Base-by-base conservation (phyloP, 2,329 filamentous ascomycete genomes). In the Ascochyta lentis region DNA sequence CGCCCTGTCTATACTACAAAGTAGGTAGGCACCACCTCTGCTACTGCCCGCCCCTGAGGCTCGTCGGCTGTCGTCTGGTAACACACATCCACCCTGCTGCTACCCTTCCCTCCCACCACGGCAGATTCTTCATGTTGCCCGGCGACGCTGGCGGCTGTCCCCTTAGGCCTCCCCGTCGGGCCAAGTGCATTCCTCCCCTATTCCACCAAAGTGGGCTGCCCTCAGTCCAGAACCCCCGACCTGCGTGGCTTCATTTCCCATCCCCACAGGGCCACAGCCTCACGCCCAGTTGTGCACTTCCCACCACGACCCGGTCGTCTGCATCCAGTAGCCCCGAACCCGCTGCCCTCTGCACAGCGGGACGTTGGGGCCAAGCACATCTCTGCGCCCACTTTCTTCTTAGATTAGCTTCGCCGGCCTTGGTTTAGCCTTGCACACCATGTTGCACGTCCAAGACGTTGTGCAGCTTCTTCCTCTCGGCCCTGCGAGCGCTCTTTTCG, bases 161-260 rank as follows among this genome's bases (percentile, higher is more conserved):
- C 29, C 37, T 33, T 50, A 39, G 45, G 51, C 34, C 43, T 13
- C 48, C 48, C 37, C 26, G 47, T 37, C 47, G 47, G 38, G 52
- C 48, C 55, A 40, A 51, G 42, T 46, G 33, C 31, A 58, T 58
- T 58, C 54, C 45, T 47, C 48, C 42, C 53, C 62, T 61, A 56
- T 64, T 48, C 42, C 48, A 50, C 40, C 43, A 47, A 54, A 49
- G 60, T 60, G 60, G 56, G 52, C 50, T 52, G 37, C 49, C 41
- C 31, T 47, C 52, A 43, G 61, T 55, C 61, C 60, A 65, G 63
- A 64, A 61, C 59, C 46, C 35, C 46, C 49, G 38, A 49, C 44
- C 62, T 56, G 58, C 60, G 64, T 60, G 56, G 47, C 63, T 56
- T 72, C 69, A 72, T 72, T 72, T 73, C 70, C 66, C 66, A 58